These are phyloP conservation scores for Moesziomyces globuligerus DNA, from an alignment of 1,284 basidiomycete species.

Conservation along the genomic window DNA sequence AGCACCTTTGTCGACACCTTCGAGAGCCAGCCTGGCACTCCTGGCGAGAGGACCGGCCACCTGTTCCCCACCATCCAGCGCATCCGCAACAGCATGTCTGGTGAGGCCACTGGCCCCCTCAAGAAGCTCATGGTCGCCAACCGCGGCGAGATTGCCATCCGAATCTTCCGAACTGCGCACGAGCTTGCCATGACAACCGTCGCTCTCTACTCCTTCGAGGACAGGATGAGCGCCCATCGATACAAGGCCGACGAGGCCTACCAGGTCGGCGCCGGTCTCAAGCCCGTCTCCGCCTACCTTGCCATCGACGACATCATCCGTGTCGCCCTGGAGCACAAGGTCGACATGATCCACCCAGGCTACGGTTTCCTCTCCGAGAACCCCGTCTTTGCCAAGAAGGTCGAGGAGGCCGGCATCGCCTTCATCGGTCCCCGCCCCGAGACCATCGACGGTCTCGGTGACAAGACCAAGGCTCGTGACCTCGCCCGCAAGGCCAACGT, in stretches of 20 bases:
- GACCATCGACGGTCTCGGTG: conserved; percentile 95
- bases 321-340: conserved; percentile 79
- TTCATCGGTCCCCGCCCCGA: conserved; percentile 96
- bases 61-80: conserved; percentile 62
- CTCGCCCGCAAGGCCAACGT: conserved; percentile 71
- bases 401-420: conserved; percentile 95
- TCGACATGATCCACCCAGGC: conserved; percentile 92
- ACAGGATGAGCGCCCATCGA: conserved; percentile 94
- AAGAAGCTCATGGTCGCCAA: conserved; percentile 67
- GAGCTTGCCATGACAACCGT: conserved; percentile 99
- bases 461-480: conserved; percentile 90
- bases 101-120: conserved; percentile 44
- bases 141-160: conserved; percentile 86
- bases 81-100: conserved; percentile 56
- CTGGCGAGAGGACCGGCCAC: conserved; percentile 58
- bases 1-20: conserved; percentile 62
- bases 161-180: conserved; percentile 97
- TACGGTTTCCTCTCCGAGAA: conserved; percentile 99
- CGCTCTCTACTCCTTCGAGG: conserved; percentile 97
- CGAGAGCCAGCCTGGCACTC: conserved; percentile 59
- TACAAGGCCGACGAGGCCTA: conserved; percentile 99
- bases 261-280: conserved; percentile 93
- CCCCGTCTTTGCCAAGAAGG: conserved; percentile 91
- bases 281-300: conserved; percentile 95
- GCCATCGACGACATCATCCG: conserved; percentile 95